These are phyloP conservation scores for Aspergillus conjunctus DNA, from an alignment of 495 filamentous ascomycete genomes.

Conservation along the genomic window DNA sequence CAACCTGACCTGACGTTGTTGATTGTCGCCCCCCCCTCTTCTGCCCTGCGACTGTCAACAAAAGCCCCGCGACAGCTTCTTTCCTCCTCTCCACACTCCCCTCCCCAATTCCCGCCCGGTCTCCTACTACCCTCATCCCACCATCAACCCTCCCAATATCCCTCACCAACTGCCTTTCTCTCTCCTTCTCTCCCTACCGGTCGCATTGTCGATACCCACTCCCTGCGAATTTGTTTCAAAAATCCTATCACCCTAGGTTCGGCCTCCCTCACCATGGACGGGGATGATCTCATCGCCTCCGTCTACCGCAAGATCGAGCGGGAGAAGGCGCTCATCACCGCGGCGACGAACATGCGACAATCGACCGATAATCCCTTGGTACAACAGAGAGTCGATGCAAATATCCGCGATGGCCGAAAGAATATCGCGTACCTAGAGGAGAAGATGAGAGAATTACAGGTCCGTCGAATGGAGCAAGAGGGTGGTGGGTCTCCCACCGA, in stretches of 20 bases:
- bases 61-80: slow-evolving; percentile 40
- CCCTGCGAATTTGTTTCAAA: slow-evolving; percentile 6
- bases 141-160: slow-evolving; percentile 11
- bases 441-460: slow-evolving; percentile 82
- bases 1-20: slow-evolving; percentile 43
- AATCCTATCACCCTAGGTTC: slow-evolving; percentile 5
- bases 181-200: background rate
- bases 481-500: slow-evolving; percentile 48
- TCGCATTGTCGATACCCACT: slow-evolving; percentile 3
- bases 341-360: slow-evolving; percentile 90
- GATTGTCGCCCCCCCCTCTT: slow-evolving; percentile 25
- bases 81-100: slow-evolving; percentile 12
- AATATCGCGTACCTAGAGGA: slow-evolving; percentile 95
- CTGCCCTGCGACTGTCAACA: slow-evolving; percentile 42
- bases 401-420: slow-evolving; percentile 89
- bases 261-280: slow-evolving; percentile 45
- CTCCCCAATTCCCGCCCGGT: slow-evolving; percentile 28
- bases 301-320: slow-evolving; percentile 97
- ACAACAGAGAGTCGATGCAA: slow-evolving; percentile 81
- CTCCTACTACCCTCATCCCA: slow-evolving; percentile 20
- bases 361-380: slow-evolving; percentile 90
- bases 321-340: slow-evolving; percentile 93
- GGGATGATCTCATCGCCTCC: slow-evolving; percentile 79
- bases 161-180: background rate
- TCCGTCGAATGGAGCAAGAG: slow-evolving; percentile 65